phyloP scores from a whole-genome alignment of 179 eudicot species.

The Amaranthus tricolor region DNA sequence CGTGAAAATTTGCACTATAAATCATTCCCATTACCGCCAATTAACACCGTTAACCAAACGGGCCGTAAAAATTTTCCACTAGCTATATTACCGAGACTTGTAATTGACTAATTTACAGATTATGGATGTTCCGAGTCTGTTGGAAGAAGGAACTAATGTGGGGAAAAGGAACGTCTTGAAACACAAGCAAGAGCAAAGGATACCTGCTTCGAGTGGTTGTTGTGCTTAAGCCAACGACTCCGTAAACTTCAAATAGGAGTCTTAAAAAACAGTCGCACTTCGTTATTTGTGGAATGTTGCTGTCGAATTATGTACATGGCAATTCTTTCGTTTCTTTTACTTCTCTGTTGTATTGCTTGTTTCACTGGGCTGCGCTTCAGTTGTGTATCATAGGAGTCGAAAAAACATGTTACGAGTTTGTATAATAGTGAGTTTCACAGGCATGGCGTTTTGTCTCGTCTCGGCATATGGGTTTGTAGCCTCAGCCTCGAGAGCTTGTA shows the following conservation, averaged over 20 bases:
- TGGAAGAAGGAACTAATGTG: constrained; percentile 79
- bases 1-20: too few relatives aligned
- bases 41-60: too few relatives aligned
- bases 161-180: constrained; percentile 77
- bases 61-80: not conserved
- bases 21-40: too few relatives aligned
- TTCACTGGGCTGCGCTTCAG: not conserved
- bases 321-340: not conserved
- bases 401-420: constrained; percentile 1
- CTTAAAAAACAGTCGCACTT: constrained; percentile 3
- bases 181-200: constrained; percentile 63
- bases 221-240: constrained; percentile 43
- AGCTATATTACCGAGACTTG: not conserved
- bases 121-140: constrained; percentile 83
- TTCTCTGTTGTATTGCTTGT: constrained; percentile 3
- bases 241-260: not conserved
- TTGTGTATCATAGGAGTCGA: constrained; percentile 4
- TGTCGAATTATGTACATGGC: constrained; percentile 19
- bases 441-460: constrained; percentile 10
- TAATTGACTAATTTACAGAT: constrained; percentile 41
- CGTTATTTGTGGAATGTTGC: constrained; percentile 1
- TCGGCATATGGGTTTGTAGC: not conserved
- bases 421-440: constrained; percentile 8
- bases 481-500: constrained; percentile 10
- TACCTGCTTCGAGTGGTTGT: constrained; percentile 46